Percentiles rank a stretch among this genome's conserved stretches.
These are phyloP conservation scores for Violaceomyces palustris DNA, from an alignment of 1,284 basidiomycete genomes.

Conservation along the genomic window DNA sequence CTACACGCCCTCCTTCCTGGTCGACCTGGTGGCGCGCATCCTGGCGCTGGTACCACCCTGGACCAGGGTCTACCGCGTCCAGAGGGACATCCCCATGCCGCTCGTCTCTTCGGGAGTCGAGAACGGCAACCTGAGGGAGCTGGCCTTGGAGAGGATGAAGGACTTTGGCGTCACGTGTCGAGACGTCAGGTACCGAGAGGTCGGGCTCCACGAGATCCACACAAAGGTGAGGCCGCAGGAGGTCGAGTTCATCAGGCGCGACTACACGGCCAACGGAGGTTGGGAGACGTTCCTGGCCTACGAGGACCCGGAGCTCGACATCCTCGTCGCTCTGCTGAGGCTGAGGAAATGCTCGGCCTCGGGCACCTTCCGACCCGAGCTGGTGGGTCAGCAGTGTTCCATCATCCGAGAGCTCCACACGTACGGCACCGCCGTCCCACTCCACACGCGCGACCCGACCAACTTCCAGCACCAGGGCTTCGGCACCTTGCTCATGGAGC, in stretches of 20 bases:
- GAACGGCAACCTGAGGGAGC: slow-evolving; percentile 93
- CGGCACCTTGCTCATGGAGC: slow-evolving; percentile 96
- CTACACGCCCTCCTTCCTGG: slow-evolving; percentile 94
- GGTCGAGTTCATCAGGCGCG: slow-evolving; percentile 90
- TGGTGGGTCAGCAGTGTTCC: slow-evolving; percentile 76
- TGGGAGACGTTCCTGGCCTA: slow-evolving; percentile 99
- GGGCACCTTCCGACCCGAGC: slow-evolving; percentile 90
- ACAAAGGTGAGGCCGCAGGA: slow-evolving; percentile 93
- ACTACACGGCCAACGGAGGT: slow-evolving; percentile 88
- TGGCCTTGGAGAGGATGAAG: slow-evolving; percentile 95
- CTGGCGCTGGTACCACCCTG: slow-evolving; percentile 95
- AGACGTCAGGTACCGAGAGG: slow-evolving; percentile 95
- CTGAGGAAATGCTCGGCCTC: slow-evolving; percentile 92
- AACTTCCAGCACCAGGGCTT: slow-evolving; percentile 74
- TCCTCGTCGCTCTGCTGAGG: slow-evolving; percentile 86
- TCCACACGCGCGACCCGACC: slow-evolving; percentile 93
- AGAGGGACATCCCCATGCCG: slow-evolving; percentile 49
- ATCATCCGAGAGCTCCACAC: slow-evolving; percentile 96
- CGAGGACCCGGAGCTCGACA: slow-evolving; percentile 94
- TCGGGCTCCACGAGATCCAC: slow-evolving; percentile 98
- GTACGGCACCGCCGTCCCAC: slow-evolving; percentile 96
- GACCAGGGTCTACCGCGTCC: slow-evolving; percentile 95
- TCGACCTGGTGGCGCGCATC: slow-evolving; percentile 93
- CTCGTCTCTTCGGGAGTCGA: slow-evolving; percentile 83
- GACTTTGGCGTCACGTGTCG: slow-evolving; percentile 97